phyloP scores from a whole-genome alignment of 176 grass and related monocot species.

The Guadua angustifolia region DNA sequence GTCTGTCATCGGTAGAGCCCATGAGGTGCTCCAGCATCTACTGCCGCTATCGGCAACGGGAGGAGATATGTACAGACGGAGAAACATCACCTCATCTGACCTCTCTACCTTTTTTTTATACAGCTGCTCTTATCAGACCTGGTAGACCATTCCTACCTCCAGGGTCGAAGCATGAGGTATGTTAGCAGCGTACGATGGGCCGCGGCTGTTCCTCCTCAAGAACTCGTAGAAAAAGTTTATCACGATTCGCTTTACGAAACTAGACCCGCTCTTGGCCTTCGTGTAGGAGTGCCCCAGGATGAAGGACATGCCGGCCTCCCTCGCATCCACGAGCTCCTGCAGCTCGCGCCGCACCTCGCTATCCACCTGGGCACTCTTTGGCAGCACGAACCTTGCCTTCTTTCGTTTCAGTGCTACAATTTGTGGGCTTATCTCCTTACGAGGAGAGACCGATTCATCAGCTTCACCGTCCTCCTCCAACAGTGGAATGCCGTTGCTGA shows the following conservation, averaged over 20 bases:
- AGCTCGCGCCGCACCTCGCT: constrained; percentile 58
- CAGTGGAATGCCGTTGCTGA: constrained; percentile 49
- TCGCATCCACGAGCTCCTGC: constrained; percentile 85
- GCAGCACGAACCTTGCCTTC: constrained; percentile 70
- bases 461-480: constrained; percentile 53
- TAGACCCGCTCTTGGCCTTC: constrained; percentile 78
- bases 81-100: constrained; percentile 15
- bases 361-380: constrained; percentile 68
- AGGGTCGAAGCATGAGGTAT: constrained; percentile 93
- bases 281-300: constrained; percentile 89
- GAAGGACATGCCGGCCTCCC: constrained; percentile 97
- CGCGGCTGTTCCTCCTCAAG: constrained; percentile 85
- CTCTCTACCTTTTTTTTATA: constrained; percentile 42
- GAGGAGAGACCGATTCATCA: constrained; percentile 34
- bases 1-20: not conserved
- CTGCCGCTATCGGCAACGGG: not conserved
- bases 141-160: constrained; percentile 97
- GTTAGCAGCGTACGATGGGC: constrained; percentile 67
- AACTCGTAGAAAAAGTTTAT: constrained; percentile 86
- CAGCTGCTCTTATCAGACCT: constrained; percentile 62
- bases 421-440: constrained; percentile 35
- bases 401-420: constrained; percentile 43
- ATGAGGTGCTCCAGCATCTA: constrained; percentile 42
- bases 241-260: constrained; percentile 67
- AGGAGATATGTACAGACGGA: constrained; percentile 44